Conservation (phyloP, 164 flowering plant genomes). For the Vitis rupestris region DNA sequence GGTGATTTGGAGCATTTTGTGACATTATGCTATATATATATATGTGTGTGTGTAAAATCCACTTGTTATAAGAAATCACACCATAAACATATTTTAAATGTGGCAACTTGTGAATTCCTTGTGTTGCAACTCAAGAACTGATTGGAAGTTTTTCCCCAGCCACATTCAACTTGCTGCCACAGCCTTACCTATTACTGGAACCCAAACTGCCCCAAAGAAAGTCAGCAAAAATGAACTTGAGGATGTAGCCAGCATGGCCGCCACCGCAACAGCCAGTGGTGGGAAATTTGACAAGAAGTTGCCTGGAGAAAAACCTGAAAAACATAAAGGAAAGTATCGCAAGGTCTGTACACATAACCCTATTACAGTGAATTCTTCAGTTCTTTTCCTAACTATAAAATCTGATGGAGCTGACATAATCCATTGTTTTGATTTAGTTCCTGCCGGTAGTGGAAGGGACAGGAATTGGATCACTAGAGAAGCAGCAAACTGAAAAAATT, state of each 20-base stretch:
- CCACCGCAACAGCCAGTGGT: conserved; percentile 90
- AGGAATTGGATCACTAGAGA: conserved; percentile 68
- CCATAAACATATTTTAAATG: not conserved
- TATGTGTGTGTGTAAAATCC: not conserved
- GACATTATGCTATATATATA: not conserved
- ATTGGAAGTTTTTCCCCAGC: conserved; percentile 38
- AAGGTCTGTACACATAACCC: conserved; percentile 51
- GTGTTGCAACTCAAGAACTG: no score
- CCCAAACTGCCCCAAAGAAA: conserved; percentile 61
- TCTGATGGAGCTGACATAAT: not conserved
- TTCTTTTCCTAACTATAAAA: not conserved
- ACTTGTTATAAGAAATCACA: not conserved
- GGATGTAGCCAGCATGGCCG: conserved; percentile 82
- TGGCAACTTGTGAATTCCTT: no score
- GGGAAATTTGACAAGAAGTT: conserved; percentile 96
- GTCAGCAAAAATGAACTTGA: conserved; percentile 65
- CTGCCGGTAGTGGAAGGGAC: conserved; percentile 76
- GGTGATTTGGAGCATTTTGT: no score
- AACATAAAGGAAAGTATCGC: conserved; percentile 74
- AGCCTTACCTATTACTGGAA: conserved; percentile 85
- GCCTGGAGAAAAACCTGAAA: conserved; percentile 81
- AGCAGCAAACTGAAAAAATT: conserved; percentile 77
- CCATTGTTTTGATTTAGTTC: conserved; percentile 35
- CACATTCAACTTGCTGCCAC: conserved; percentile 91
- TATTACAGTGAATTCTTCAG: not conserved